Base-by-base conservation (phyloP, 495 filamentous ascomycete genomes). In the Xylaria acuta region DNA sequence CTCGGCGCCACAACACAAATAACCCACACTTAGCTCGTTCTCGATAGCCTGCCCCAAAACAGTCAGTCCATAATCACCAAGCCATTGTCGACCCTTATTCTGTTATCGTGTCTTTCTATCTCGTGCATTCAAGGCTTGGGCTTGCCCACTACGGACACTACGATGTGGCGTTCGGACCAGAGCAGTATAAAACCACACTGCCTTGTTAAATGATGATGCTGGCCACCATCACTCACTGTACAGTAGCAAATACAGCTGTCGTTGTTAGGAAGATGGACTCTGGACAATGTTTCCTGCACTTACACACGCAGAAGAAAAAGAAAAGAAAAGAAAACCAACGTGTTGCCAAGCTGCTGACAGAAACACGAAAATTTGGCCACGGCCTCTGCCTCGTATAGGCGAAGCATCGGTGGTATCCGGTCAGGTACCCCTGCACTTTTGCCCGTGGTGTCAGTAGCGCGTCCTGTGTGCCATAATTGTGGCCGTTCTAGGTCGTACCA, bases 1-100 rank as follows among this genome's bases (percentile, higher is more conserved):
- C 41, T 70, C 40, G 67, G 45, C 71, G 71, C 71, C 63, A 72
- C 51, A 60, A 66, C 43, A 58, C 67, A 60, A 30, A 51, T 38
- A 53, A n/a, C 27, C 9, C 25, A 14, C 47, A 40, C 41, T 20
- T 51, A 34, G 65, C 56, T 20, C 11, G 43, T 56, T 58, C 65
- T 27, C 32, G 34, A 30, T 53, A 47, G 7, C 64, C 36, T 34
- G 40, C 8, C 20, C 14, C 45, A 60, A 18, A 14, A 11, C 20
- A 22, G 34, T 60, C 34, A n/a, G 58, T 38, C 32, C 8, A 38
- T 22, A 7, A 38, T n/a, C 58, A 34, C 34, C 58, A 60, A 60
- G 34, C 58, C 38, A 27, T 63, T 22, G 36, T 43, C n/a, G 22
- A 63, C 38, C 27, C 60, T 27, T 22, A 9, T 38, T 3, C 14